Base-by-base conservation (phyloP, 2,329 filamentous ascomycete species). In the Corniculantispora saksenae region DNA sequence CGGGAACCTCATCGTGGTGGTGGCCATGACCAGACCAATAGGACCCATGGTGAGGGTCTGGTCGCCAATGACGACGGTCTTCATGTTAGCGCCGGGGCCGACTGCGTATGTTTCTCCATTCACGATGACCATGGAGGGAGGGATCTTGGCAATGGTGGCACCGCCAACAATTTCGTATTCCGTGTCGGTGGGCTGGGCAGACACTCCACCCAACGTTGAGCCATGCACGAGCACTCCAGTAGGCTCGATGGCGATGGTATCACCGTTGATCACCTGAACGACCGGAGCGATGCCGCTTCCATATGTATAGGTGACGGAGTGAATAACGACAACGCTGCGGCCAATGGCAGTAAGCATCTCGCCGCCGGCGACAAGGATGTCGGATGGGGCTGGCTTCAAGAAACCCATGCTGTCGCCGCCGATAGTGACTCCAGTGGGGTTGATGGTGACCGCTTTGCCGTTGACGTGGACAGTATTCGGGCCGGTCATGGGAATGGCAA, bases 41-140 rank as follows among this genome's bases (percentile, higher is more conserved):
- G 84, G 79, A 1, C 80, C 83, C 50, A 86, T 80, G 0, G 80
- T 84, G 32, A 89, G 74, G 0, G 79, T 84, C 71, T 86, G 78
- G 1, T 82, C 81, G 7, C 78, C 81, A 4, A 85, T 74, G 0
- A 82, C 75, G 1, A 80, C 82, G 0, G 81, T 86, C 1, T 75
- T 81, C 13, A 72, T 71, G n/a, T 72, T 72, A 2, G 77, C 75
- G 13, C 77, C 78, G 0, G 81, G 77, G 0, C 84, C 84, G 57
- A 88, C 73, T 1, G 81, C 83, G 69, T 85, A 86, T 0, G 82
- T 85, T 3, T 75, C 75, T 40, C 81, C 81, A 43, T 78, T 75
- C 57, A 89, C 76, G 32, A 88, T 78, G 1, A 84, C 79, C 15
- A 80, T 74, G 3, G 79, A 82, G 1, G 80, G 73, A n/a, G 79